Conservation (phyloP, 1,284 basidiomycete genomes). For the Rugosomyces carneus region DNA sequence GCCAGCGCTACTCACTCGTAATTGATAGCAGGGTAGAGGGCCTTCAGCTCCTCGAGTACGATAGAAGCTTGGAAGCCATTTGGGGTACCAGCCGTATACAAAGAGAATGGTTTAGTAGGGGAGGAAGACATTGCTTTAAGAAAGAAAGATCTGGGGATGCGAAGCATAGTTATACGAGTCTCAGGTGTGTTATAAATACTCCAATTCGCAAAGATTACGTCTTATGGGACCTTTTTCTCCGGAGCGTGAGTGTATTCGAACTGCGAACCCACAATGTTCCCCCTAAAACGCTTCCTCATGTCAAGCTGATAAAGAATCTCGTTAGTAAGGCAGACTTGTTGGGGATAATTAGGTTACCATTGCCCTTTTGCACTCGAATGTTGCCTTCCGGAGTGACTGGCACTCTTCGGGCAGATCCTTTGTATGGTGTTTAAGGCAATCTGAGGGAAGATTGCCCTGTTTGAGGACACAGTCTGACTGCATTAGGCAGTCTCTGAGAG, state of each 20-base stretch:
- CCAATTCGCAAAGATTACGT: background rate
- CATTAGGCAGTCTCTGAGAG: conserved; percentile 75
- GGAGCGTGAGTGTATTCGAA: conserved; percentile 31
- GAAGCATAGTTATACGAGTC: background rate
- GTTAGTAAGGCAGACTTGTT: background rate
- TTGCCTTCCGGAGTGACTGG: conserved; percentile 66
- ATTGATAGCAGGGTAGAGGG: conserved; percentile 47
- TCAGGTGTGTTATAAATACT: background rate
- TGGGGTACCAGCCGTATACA: conserved; percentile 63
- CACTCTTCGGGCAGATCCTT: conserved; percentile 75
- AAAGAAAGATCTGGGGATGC: background rate
- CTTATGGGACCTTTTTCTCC: conserved; percentile 15
- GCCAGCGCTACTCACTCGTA: conserved; percentile 43
- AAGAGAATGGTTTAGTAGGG: conserved; percentile 43
- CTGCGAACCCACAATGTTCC: conserved; percentile 58
- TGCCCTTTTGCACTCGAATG: conserved; percentile 83
- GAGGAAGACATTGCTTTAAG: conserved; percentile 11
- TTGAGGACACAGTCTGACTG: conserved; percentile 80
- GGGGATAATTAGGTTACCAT: conserved; percentile 48
- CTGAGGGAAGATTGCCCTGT: conserved; percentile 64
- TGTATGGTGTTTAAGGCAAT: conserved; percentile 69
- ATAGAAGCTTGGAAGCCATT: conserved; percentile 65
- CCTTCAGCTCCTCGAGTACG: conserved; percentile 66
- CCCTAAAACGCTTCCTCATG: conserved; percentile 79
- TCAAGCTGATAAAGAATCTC: conserved; percentile 49